Percentiles rank a stretch among this genome's conserved stretches.
Evolutionary conservation across 164 flowering plant genomes (phyloP).

Genomic region (Nelumbo lutea): DNA sequence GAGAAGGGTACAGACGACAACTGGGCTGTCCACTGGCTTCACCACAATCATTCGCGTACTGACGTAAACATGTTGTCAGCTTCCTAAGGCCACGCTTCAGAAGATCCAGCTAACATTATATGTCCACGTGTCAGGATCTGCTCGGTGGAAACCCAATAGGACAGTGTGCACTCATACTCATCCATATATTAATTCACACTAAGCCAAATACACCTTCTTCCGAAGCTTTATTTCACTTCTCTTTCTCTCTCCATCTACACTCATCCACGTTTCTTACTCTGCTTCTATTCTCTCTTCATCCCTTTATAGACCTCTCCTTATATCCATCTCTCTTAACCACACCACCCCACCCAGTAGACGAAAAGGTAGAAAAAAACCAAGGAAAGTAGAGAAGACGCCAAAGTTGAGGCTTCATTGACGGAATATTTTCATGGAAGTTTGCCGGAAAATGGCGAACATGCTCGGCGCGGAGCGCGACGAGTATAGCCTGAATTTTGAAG

Average conservation of each 20-base stretch:
- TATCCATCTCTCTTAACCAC: background rate
- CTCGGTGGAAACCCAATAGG: background rate
- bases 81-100: background rate
- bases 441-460: constrained; percentile 9
- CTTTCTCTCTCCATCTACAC: background rate
- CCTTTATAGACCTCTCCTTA: no score
- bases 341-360: background rate
- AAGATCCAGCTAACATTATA: constrained; percentile 7
- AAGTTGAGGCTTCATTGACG: background rate
- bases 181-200: background rate
- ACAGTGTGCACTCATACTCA: constrained; percentile 1
- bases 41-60: constrained; percentile 12
- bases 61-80: background rate
- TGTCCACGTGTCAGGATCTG: constrained; percentile 12
- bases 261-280: no score
- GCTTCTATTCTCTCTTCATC: background rate
- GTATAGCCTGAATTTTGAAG: constrained; percentile 34
- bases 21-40: no score
- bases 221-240: background rate
- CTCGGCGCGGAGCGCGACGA: constrained; percentile 9
- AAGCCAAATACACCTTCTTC: background rate
- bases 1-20: no score
- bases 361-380: background rate
- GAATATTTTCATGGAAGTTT: constrained; percentile 1
- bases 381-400: constrained; percentile 1